Conservation (phyloP, 495 filamentous ascomycete genomes). For the Parmelia sp. region DNA sequence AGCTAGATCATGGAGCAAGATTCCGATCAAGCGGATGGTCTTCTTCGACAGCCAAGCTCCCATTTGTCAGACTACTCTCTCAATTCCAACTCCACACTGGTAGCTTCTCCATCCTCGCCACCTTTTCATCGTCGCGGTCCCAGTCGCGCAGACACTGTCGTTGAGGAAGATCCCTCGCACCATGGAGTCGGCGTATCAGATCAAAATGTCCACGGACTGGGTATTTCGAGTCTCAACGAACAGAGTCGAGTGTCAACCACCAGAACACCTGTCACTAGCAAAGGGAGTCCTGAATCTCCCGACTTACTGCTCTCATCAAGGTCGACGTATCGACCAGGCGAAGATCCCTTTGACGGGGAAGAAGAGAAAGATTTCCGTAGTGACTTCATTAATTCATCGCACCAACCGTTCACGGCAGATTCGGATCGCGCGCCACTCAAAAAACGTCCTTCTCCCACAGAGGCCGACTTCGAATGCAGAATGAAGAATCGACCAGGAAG, state of each 20-base stretch:
- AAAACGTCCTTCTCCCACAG: neutral
- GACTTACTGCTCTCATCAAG: constrained; percentile 15
- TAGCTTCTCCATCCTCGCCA: constrained; percentile 14
- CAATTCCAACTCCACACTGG: constrained; percentile 21
- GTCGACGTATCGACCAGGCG: neutral
- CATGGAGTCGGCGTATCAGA: neutral
- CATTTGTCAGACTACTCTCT: constrained; percentile 18
- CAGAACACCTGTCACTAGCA: constrained; percentile 2
- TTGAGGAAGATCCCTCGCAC: constrained; percentile 21
- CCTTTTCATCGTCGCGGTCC: constrained; percentile 15
- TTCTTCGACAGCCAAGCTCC: constrained; percentile 10
- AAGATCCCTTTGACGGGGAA: constrained; percentile 1
- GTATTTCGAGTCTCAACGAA: constrained; percentile 14
- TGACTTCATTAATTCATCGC: neutral
- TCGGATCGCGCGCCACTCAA: constrained; percentile 15
- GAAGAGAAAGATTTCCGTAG: neutral
- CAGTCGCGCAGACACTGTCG: neutral
- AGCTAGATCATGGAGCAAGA: neutral
- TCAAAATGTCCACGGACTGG: constrained; percentile 14
- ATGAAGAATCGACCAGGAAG: constrained; percentile 26
- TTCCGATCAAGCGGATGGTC: neutral
- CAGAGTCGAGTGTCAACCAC: constrained; percentile 1
- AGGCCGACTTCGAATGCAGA: constrained; percentile 17
- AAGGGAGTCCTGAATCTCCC: neutral
- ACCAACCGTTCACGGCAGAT: constrained; percentile 17